These are phyloP conservation scores for Fonsecaea multimorphosa DNA, from an alignment of 2,329 filamentous ascomycete genomes.

Conservation along the genomic window DNA sequence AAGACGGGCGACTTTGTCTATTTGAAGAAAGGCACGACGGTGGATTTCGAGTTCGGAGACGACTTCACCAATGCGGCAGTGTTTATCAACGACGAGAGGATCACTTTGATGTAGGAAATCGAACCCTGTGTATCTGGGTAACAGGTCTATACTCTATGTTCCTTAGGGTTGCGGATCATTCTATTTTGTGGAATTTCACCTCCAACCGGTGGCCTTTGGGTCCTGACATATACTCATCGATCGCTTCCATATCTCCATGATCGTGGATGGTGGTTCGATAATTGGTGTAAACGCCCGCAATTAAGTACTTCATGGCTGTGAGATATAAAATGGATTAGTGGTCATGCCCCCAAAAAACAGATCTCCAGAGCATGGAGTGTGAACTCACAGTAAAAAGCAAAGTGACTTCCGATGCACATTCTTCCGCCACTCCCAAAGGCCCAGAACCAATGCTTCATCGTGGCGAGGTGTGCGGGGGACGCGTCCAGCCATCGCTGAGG, in stretches of 20 bases:
- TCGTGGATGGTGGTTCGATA: constrained; percentile 66
- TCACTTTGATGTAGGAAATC: too few species aligned
- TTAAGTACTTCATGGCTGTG: constrained; percentile 72
- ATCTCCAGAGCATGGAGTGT: not conserved
- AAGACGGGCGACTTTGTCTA: not conserved
- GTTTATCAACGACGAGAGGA: not conserved
- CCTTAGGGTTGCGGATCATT: too few species aligned
- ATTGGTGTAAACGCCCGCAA: constrained; percentile 72
- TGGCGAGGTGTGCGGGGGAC: constrained; percentile 41
- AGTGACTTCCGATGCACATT: constrained; percentile 55
- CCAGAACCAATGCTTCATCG: constrained; percentile 56
- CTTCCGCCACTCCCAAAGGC: constrained; percentile 55
- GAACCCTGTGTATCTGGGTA: too few species aligned
- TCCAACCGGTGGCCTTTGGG: constrained; percentile 63
- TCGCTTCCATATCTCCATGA: constrained; percentile 67
- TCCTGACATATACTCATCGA: constrained; percentile 67
- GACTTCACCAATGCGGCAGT: not conserved
- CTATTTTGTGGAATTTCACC: constrained; percentile 55
- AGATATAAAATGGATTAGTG: constrained; percentile 8
- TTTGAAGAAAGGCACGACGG: constrained; percentile 1
- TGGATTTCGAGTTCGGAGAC: not conserved
- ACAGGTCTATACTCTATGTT: too few species aligned
- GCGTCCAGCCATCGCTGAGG: constrained; percentile 56
- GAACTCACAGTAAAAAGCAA: constrained; percentile 53
- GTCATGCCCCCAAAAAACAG: not conserved